Evolutionary conservation across 176 grass and related monocot species (phyloP), one percentile per base, ranked within the genome.

Genomic region (Hordeum marinum): DNA sequence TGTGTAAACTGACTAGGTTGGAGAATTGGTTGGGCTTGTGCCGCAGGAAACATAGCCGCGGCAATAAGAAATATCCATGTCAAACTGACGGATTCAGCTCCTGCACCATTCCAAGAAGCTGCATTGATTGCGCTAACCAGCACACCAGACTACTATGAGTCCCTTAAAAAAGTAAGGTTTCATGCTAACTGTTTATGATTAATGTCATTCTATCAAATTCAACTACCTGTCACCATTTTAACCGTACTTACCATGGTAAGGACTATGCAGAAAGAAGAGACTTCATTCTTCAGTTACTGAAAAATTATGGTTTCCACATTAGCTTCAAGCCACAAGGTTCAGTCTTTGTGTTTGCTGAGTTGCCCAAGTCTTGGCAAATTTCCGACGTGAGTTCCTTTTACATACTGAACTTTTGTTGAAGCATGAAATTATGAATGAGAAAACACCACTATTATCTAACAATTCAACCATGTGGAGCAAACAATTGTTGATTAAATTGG

Each of bases 91-190:
- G 95, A 98, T 90, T 98, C 95, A 80, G 95, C 95, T 77, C 91
- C 95, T 90, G 89, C 95, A 20, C 95, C 95, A 62, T 98, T 98
- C 89, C 95, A 98, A 87, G 92, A 98, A 92, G 93, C 95, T 66
- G 95, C 95, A 1, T 79, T 98, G 68, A 58, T 72, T 50, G 93
- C 95, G 1, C 76, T 98, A 83, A 77, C 63, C 61, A 95, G 90
- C 74, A 84, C 85, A 29, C 79, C 77, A 1, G 79, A 74, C 48
- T 98, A 92, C 58, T 95, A 93, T 66, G 24, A 50, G 50, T 92
- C 93, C 67, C 68, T 98, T 75, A 98, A 81, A 95, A 85, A 82
- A 54, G 95, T 98, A 77, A 93, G 74, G 10, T 17, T 52, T 65
- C 9, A 9, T 80, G 13, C 23, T 87, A 83, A 79, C 11, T 50